Evolutionary conservation across 306 rosid genomes (phyloP).

Genomic region (Glycyrrhiza uralensis): DNA sequence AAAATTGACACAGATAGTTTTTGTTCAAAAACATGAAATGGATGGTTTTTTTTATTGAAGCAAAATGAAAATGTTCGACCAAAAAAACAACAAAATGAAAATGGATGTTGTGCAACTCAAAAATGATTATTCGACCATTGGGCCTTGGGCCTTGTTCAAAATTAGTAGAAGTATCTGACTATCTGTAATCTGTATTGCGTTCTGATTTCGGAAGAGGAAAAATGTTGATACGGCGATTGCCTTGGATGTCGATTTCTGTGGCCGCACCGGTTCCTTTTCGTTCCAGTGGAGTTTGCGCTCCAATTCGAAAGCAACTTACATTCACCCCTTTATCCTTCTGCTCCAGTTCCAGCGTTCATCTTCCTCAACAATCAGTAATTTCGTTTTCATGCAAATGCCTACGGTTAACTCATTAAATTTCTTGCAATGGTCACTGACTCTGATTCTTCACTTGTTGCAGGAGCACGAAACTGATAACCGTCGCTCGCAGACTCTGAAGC

Average conservation of each 20-base stretch:
- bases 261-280: conserved; percentile 35
- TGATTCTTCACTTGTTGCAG: conserved; percentile 5
- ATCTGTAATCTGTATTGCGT: neutral
- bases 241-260: conserved; percentile 45
- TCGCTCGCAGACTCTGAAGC: conserved; percentile 33
- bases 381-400: neutral
- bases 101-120: too few relatives aligned
- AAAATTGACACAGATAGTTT: too few relatives aligned
- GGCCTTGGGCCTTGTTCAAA: neutral
- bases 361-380: conserved; percentile 47
- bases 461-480: neutral
- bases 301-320: neutral
- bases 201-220: neutral
- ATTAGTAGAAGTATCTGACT: neutral
- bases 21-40: too few relatives aligned
- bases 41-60: too few relatives aligned
- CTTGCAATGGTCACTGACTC: neutral
- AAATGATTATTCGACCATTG: too few relatives aligned
- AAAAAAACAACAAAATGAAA: too few relatives aligned
- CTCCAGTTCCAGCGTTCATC: conserved; percentile 29
- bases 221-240: conserved; percentile 61
- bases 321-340: conserved; percentile 22
- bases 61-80: too few relatives aligned
- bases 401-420: neutral
- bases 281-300: neutral